A percentile compares a stretch with the other conserved stretches of the same genome.
phyloP scores from a whole-genome alignment of 2,329 filamentous ascomycete genomes.

The Chlorencoelia australis region DNA sequence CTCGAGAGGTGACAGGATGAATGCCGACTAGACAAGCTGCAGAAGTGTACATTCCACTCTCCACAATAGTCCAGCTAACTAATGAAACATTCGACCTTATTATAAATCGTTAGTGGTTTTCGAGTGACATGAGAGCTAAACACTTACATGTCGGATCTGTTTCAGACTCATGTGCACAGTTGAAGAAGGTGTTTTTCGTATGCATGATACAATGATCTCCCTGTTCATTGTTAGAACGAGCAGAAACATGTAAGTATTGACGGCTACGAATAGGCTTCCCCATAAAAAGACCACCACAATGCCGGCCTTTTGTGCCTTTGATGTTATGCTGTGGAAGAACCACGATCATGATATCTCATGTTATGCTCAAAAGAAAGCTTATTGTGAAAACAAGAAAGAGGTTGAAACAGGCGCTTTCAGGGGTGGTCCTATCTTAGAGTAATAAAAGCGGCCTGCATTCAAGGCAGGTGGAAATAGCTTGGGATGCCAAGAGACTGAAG shows the following conservation, averaged over 20 bases:
- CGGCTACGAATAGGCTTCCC: background rate
- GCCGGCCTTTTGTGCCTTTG: background rate
- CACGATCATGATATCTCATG: background rate
- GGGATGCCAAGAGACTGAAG: background rate
- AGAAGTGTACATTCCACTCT: background rate
- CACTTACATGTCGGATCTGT: background rate
- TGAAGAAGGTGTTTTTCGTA: background rate
- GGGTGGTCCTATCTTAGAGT: background rate
- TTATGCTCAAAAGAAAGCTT: background rate
- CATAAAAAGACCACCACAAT: background rate
- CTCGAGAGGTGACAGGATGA: background rate
- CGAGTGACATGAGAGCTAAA: background rate
- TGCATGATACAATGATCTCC: constrained; percentile 1
- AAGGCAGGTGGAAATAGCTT: background rate
- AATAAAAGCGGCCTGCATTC: background rate
- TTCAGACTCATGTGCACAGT: background rate
- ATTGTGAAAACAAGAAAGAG: background rate
- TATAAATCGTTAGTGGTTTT: background rate
- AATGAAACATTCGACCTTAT: background rate
- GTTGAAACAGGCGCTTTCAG: background rate
- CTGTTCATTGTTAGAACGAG: background rate
- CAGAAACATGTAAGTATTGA: background rate
- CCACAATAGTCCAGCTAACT: background rate
- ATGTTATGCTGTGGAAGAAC: background rate
- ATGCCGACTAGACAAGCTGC: background rate